Percentiles rank a stretch among this genome's conserved stretches.
These are phyloP conservation scores for Neurospora tetrasperma DNA, from an alignment of 495 filamentous ascomycete genomes.

Conservation along the genomic window DNA sequence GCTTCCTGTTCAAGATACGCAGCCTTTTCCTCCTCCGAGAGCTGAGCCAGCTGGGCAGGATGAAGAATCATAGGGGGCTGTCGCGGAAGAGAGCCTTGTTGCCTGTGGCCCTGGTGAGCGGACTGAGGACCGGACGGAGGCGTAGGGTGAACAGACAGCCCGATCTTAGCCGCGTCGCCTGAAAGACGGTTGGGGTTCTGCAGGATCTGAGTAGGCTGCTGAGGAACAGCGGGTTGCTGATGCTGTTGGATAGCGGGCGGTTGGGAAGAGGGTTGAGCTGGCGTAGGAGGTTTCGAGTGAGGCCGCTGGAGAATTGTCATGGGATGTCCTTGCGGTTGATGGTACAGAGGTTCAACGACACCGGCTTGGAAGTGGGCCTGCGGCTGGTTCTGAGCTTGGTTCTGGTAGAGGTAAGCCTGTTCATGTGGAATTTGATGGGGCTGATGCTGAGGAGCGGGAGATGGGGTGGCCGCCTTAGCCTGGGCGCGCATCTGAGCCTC, in stretches of 20 bases:
- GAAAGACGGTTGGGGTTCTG: conserved; percentile 39
- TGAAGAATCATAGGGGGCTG: conserved; percentile 45
- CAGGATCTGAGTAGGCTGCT: conserved; percentile 47
- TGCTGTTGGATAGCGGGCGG: conserved; percentile 32
- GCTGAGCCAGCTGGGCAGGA: conserved; percentile 63
- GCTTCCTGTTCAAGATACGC: conserved; percentile 82
- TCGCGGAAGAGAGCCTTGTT: conserved; percentile 29
- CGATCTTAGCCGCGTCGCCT: conserved; percentile 26
- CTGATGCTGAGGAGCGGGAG: conserved; percentile 14
- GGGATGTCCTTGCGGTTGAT: conserved; percentile 28
- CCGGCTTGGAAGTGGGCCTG: conserved; percentile 20
- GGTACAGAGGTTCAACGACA: conserved; percentile 17
- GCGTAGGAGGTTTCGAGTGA: conserved; percentile 24
- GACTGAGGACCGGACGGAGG: conserved; percentile 11
- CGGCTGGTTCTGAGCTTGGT: conserved; percentile 14
- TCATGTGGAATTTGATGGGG: conserved; percentile 23
- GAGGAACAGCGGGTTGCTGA: conserved; percentile 36
- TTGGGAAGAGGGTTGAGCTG: conserved; percentile 18
- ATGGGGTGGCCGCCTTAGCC: conserved; percentile 30
- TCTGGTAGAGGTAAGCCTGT: conserved; percentile 14
- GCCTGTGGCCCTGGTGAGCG: conserved; percentile 24
- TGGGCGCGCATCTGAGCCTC: conserved; percentile 84
- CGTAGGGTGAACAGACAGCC: conserved; percentile 15
- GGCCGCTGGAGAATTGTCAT: conserved; percentile 39
- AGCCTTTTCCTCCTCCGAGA: conserved; percentile 69